Evolutionary conservation across 164 flowering plant species (phyloP), one percentile per base, ranked within the genome.

Genomic region (Sedum album): DNA sequence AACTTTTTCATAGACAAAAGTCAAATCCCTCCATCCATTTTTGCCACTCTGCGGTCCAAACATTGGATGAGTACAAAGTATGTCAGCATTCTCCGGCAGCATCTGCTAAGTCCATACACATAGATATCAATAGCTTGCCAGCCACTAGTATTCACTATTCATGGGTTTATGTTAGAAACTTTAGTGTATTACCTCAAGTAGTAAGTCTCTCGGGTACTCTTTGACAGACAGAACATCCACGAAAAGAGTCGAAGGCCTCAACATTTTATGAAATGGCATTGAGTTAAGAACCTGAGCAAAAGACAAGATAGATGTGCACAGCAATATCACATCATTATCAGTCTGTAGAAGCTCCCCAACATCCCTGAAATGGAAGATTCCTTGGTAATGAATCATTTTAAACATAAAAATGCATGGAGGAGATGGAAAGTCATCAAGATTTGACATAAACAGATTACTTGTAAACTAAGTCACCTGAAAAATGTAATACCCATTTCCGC

Each of bases 61-160:
- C 92, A 90, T 90, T 0, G 97, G 97, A 62, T 90, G 94, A 6
- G 97, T 88, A 69, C 97, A 90, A 7, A 88, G 79, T 60, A 90
- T 38, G 41, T 90, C 96, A 6, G 70, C 70, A 5, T 82, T 81
- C 66, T 68, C 77, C 0, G 92, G 89, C 69, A 89, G 28, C 31
- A 74, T 74, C 85, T 88, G 2, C 8, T 33, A n/a, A 41, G 55
- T 15, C 41, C 41, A n/a, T n/a, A n/a, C n/a, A 13, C 48, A 15
- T 17, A 44, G 20, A 15, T 17, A 44, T 44, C 17, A 44, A 44
- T 17, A 44, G 0, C 42, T 14, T 8, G 42, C 42, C 42, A 39
- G 5, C 42, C 42, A 10, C 8, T 10, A 39, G 42, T 39, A n/a
- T n/a, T n/a, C 7, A 35, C 38, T 35, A 35, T 7, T 3, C 38